These are phyloP conservation scores for Tremella fuciformis DNA, from an alignment of 768 basidiomycete genomes.

Conservation along the genomic window DNA sequence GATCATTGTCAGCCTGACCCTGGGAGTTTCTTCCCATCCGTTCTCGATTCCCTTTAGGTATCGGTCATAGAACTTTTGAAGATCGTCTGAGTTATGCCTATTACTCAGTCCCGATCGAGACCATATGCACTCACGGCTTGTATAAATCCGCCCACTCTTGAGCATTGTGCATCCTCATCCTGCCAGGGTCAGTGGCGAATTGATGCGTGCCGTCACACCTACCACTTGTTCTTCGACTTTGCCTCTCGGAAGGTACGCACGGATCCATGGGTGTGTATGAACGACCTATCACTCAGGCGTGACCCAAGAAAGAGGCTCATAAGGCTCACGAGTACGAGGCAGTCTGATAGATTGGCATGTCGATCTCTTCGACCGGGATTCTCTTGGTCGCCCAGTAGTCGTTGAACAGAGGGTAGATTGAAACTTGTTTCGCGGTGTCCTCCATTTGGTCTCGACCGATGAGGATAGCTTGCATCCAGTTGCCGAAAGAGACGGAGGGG, in stretches of 20 bases:
- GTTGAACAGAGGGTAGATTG: slow-evolving; percentile 6
- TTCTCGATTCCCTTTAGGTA: slow-evolving; percentile 4
- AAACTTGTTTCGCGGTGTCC: neutral
- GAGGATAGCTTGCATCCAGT: neutral
- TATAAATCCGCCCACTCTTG: neutral
- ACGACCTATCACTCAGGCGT: neutral
- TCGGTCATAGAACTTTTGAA: slow-evolving; percentile 2
- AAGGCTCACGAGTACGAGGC: slow-evolving; percentile 9
- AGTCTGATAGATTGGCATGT: slow-evolving; percentile 9
- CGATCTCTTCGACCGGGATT: slow-evolving; percentile 4
- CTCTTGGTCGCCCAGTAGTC: slow-evolving; percentile 7
- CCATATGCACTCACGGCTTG: neutral
- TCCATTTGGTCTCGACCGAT: slow-evolving; percentile 1
- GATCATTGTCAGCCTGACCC: neutral
- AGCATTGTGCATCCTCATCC: too few species aligned
- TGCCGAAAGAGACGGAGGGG: neutral
- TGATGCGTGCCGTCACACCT: too few species aligned
- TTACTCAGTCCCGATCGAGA: neutral
- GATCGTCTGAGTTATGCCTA: neutral
- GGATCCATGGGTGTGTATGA: neutral
- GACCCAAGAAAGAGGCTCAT: neutral
- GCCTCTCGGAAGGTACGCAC: neutral
- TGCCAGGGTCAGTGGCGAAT: too few species aligned
- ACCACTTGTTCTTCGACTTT: neutral
- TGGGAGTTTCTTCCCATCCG: slow-evolving; percentile 5